Percentiles rank a stretch among this genome's conserved stretches.
Conservation (phyloP, 768 basidiomycete species). For the Neoboletus magnificus region DNA sequence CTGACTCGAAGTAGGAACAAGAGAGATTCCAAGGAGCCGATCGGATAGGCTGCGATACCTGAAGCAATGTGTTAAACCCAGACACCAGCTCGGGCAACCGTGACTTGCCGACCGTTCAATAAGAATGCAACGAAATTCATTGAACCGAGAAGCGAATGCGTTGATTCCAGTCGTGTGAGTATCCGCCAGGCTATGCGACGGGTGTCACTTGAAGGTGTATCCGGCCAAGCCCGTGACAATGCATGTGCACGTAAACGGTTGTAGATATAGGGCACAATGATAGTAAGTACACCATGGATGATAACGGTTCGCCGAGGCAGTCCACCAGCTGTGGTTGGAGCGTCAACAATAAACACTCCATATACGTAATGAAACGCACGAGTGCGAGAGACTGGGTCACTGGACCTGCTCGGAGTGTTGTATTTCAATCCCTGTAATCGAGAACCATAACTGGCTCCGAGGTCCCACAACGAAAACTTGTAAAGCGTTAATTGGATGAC, state of each 20-base stretch:
- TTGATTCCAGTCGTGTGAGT: slow-evolving; percentile 64
- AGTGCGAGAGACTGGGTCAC: slow-evolving; percentile 11
- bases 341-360: neutral
- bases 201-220: slow-evolving; percentile 76
- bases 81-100: neutral
- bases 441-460: slow-evolving; percentile 78
- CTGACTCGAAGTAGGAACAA: slow-evolving; percentile 67
- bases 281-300: slow-evolving; percentile 67
- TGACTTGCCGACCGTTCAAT: slow-evolving; percentile 76
- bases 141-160: slow-evolving; percentile 59
- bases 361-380: slow-evolving; percentile 17
- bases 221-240: slow-evolving; percentile 85
- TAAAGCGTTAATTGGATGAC: slow-evolving; percentile 71
- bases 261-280: slow-evolving; percentile 77
- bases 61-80: slow-evolving; percentile 4
- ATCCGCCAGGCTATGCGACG: slow-evolving; percentile 71
- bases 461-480: slow-evolving; percentile 80
- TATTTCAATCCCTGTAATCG: slow-evolving; percentile 78
- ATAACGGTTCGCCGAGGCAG: slow-evolving; percentile 60
- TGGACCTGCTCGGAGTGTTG: slow-evolving; percentile 19
- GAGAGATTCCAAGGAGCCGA: slow-evolving; percentile 67
- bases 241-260: slow-evolving; percentile 70
- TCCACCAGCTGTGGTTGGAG: slow-evolving; percentile 49
- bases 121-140: slow-evolving; percentile 82
- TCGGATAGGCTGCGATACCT: slow-evolving; percentile 88